These are phyloP conservation scores for Wickerhamomyces chaumierensis DNA, from an alignment of 805 yeast genomes.

Conservation along the genomic window DNA sequence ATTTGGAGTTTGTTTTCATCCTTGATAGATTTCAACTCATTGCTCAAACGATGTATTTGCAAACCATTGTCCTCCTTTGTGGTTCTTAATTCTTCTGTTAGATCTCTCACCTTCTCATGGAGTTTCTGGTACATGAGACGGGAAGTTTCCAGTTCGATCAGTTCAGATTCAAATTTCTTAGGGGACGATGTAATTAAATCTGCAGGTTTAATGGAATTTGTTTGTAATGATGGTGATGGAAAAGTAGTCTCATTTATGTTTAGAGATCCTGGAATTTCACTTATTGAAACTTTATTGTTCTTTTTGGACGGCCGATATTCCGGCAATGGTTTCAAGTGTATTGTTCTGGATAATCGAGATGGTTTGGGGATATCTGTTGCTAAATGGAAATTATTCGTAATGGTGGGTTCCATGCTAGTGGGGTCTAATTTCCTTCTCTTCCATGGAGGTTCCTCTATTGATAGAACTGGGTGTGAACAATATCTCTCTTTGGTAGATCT, in stretches of 20 bases:
- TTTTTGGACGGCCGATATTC: neutral
- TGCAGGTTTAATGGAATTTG: no score
- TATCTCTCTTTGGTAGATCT: no score
- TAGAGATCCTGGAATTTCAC: no score
- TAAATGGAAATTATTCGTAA: neutral
- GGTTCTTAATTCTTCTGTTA: neutral
- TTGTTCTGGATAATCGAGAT: neutral
- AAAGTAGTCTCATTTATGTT: no score
- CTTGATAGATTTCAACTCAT: no score
- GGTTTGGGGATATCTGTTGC: neutral
- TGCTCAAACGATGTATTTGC: neutral
- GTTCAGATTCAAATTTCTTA: no score
- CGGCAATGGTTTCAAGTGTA: neutral
- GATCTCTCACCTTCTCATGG: neutral
- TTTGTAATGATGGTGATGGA: no score
- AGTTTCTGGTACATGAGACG: neutral
- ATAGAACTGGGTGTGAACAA: neutral
- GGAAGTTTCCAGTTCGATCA: neutral
- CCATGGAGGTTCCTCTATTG: neutral
- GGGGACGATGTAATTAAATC: no score
- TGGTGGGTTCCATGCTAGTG: neutral
- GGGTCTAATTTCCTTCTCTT: neutral
- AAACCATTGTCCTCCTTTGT: neutral
- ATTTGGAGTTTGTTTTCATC: no score
- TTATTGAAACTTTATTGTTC: no score